Evolutionary conservation across 1,284 basidiomycete species (phyloP), one percentile per base, ranked within the genome.

Genomic region (Sporisorium iseilematis-ciliati): DNA sequence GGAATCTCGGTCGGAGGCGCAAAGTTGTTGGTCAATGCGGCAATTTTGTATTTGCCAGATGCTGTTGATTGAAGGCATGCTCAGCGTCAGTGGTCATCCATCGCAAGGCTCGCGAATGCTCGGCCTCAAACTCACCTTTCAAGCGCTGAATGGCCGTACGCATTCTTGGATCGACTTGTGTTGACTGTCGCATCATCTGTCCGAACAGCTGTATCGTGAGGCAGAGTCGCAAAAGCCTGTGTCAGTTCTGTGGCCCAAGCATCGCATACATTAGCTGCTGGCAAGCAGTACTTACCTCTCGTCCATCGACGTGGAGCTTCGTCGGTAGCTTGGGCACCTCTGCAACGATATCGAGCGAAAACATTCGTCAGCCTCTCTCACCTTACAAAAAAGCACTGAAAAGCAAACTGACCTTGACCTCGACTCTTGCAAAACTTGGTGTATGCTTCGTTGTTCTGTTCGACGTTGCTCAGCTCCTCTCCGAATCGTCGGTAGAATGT

Each of bases 21-120:
- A 57, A 84, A 82, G 66, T 86, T 86, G 76, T 86, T 86, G 20
- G 85, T 86, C 51, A 86, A 51, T 4, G 85, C 85, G 7, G 82
- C 85, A 11, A 86, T 59, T 23, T 75, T 81, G 69, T 79, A 85
- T 21, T 64, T 69, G 21, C 77, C 75, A 0, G 79, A 78, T 3
- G 69, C 85, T 85, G 70, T 11, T 16, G n/a, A n/a, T 3, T 45
- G 40, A 20, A 25, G 10, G 6, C 7, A 26, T 8, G 50, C 31
- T 26, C 29, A 35, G n/a, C 31, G 31, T 60, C 33, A 55, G 52
- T n/a, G 42, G 3, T 18, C 16, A 7, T 38, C 23, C 7, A 12
- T 14, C 6, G 0, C 40, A 31, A 43, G 23, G 10, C 5, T 4
- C 45, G 21, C 3, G 14, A 12, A 10, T 12, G 35, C 23, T 26